These are phyloP conservation scores for Azolla pinnata DNA, from an alignment of 75 land plant genomes.

Conservation along the genomic window DNA sequence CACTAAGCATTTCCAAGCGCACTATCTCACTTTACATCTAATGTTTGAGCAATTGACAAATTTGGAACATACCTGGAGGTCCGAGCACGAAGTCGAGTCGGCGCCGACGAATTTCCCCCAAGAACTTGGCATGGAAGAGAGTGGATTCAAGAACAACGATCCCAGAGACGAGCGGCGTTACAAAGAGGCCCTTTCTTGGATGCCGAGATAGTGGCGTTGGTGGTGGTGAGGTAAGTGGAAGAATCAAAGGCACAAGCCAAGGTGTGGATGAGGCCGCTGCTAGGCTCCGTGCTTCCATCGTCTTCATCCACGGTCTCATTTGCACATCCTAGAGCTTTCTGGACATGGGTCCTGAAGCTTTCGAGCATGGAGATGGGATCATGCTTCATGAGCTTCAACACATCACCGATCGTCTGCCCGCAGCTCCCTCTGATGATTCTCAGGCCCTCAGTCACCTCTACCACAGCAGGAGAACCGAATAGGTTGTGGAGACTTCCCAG, in stretches of 20 bases:
- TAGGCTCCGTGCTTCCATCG: not conserved
- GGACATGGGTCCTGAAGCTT: slow-evolving; percentile 51
- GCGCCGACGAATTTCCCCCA: too few species aligned
- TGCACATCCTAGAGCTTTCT: slow-evolving; percentile 8
- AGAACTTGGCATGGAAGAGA: too few species aligned
- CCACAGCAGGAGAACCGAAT: slow-evolving; percentile 72
- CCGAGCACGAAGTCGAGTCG: too few species aligned
- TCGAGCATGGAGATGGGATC: slow-evolving; percentile 67
- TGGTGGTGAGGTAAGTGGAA: slow-evolving; percentile 9
- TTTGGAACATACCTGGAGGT: too few species aligned
- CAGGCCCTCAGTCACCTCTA: slow-evolving; percentile 55
- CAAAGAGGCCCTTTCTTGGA: too few species aligned
- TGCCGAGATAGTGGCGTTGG: too few species aligned
- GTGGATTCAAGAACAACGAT: too few species aligned
- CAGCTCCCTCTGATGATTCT: slow-evolving; percentile 42
- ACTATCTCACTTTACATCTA: too few species aligned
- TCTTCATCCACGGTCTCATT: too few species aligned
- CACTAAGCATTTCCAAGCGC: too few species aligned
- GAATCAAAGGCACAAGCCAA: slow-evolving; percentile 6
- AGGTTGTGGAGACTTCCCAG: slow-evolving; percentile 85
- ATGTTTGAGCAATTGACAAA: too few species aligned
- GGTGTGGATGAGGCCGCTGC: not conserved
- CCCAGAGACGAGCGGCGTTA: too few species aligned
- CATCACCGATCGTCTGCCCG: slow-evolving; percentile 50
- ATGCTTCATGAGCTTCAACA: slow-evolving; percentile 64